Percentiles rank a stretch among this genome's conserved stretches.
phyloP scores from a whole-genome alignment of 306 rosid genomes.

The Ammopiptanthus mongolicus region DNA sequence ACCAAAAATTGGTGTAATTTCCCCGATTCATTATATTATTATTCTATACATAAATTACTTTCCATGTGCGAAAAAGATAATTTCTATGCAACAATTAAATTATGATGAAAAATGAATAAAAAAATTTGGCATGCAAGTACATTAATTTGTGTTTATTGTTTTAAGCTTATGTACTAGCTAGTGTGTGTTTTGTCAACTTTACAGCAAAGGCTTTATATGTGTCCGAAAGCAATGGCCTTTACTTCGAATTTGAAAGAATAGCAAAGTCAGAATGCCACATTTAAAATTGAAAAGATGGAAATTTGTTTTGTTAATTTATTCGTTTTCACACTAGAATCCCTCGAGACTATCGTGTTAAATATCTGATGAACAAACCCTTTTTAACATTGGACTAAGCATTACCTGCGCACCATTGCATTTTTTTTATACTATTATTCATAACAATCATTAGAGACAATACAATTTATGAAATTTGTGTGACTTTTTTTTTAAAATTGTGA shows the following conservation, averaged over 20 bases:
- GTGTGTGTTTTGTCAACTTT: constrained; percentile 23
- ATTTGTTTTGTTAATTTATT: background rate
- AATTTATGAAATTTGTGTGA: background rate
- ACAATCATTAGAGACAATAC: background rate
- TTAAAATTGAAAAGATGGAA: background rate
- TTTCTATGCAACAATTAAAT: background rate
- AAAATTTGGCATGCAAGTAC: background rate
- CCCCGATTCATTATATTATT: too few relatives aligned
- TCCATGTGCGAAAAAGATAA: background rate
- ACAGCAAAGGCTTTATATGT: constrained; percentile 19
- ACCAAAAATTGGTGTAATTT: too few relatives aligned
- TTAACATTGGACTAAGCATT: background rate
- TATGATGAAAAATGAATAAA: background rate
- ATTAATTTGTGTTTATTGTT: background rate
- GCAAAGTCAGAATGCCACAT: background rate
- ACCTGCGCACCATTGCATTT: background rate
- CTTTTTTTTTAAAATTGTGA: background rate
- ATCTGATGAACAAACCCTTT: background rate
- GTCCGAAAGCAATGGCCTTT: background rate
- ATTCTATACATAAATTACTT: too few relatives aligned
- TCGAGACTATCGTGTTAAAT: background rate
- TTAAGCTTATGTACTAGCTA: background rate
- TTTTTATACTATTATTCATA: background rate
- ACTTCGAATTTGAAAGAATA: background rate
- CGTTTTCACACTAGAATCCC: background rate